These are phyloP conservation scores for Clohesyomyces aquaticus DNA, from an alignment of 495 filamentous ascomycete species.

Conservation along the genomic window DNA sequence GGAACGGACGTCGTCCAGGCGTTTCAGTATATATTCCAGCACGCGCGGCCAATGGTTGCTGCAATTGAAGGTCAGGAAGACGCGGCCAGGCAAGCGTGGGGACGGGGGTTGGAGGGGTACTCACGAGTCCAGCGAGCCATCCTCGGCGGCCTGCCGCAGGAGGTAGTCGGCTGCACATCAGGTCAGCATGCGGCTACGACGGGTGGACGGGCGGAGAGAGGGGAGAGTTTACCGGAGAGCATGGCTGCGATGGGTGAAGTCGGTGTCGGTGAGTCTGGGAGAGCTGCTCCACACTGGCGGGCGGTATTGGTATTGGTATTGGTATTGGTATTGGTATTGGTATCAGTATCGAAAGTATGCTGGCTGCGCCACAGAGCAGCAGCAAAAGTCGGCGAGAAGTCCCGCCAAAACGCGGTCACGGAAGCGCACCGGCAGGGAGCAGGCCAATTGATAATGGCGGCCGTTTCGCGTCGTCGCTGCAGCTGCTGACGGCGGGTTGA, in stretches of 20 bases:
- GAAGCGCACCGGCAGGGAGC: neutral
- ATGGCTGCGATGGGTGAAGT: neutral
- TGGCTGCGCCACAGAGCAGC: constrained; percentile 6
- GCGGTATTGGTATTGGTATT: no score
- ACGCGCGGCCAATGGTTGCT: constrained; percentile 51
- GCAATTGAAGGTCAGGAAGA: no score
- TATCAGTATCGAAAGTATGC: no score
- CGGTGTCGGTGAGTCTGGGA: neutral
- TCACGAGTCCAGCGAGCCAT: constrained; percentile 73
- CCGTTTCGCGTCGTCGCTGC: no score
- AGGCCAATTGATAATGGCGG: neutral
- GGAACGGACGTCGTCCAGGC: constrained; percentile 46
- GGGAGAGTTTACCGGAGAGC: neutral
- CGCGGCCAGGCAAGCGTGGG: no score
- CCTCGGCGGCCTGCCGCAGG: constrained; percentile 64
- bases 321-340: no score
- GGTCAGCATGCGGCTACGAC: constrained; percentile 13
- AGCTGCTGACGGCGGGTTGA: no score
- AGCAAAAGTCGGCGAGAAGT: neutral
- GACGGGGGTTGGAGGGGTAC: constrained; percentile 41
- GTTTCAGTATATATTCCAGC: constrained; percentile 42
- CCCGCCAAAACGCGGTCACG: neutral
- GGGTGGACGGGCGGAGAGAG: constrained; percentile 1
- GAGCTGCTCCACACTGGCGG: neutral
- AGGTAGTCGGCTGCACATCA: constrained; percentile 48